Base-by-base conservation (phyloP, 2,329 filamentous ascomycete species). In the Pseudogymnoascus destructans region DNA sequence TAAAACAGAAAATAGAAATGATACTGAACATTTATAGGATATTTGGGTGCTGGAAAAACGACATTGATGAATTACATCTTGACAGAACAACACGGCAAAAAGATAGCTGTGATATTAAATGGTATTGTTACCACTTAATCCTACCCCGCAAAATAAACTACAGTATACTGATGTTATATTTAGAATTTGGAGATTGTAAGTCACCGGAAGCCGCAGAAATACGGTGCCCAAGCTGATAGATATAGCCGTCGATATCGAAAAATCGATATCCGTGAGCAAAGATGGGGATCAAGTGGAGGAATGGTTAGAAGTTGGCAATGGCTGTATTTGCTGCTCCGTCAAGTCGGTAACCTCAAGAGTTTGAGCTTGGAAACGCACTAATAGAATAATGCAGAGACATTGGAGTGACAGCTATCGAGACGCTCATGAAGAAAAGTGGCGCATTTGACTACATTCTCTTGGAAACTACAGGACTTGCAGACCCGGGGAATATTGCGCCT, bases 381-480 rank as follows among this genome's bases (percentile, higher is more conserved):
- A 63, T 56, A 40, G 10, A 32, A 32, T 17, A 32, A 32, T 17
- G 13, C 59, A 91, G 87, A 74, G 93, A 98, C 70, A 84, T 86
- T 0, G 93, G 93, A 10, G 92, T 98, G 35, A 89, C 89, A 64
- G 93, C 93, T 33, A 95, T 98, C 58, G 93, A 98, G 73, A 89
- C 89, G 1, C 76, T 98, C 2, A 97, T 98, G 89, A 88, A 91
- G 63, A 89, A 90, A 67, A 89, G 88, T 63, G 92, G 92, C 55
- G 85, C 85, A 3, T 98, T 98, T 68, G 93, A 98, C 74, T 98
- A 97, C 73, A 97, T 98, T 63, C 79, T 98, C 2, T 82, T 98
- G 0, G 93, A 98, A 71, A 98, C 93, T 0, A 97, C 93, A 0
- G 93, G 93, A 0, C 79, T 98, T 5, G 93, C 93, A 3, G 92